phyloP scores from a whole-genome alignment of 2,329 filamentous ascomycete species.

The Fusarium agapanthi region DNA sequence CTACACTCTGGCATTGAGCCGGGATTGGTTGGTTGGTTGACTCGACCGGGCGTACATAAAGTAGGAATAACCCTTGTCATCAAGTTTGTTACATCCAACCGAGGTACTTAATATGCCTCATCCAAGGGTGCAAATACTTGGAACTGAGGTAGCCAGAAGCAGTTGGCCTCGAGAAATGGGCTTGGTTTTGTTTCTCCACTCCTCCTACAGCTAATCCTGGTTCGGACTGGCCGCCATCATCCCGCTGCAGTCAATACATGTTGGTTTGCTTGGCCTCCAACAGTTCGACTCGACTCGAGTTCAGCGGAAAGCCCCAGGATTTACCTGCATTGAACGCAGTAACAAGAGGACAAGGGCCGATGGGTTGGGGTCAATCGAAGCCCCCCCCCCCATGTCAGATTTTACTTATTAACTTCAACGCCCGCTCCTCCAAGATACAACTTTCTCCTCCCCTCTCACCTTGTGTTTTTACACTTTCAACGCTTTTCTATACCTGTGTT shows the following conservation, averaged over 20 bases:
- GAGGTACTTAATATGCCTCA: constrained; percentile 28
- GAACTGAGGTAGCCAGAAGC: constrained; percentile 24
- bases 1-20: constrained; percentile 5
- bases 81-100: constrained; percentile 17
- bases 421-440: constrained; percentile 1
- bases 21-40: constrained; percentile 24
- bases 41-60: constrained; percentile 2
- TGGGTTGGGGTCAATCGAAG: constrained; percentile 11
- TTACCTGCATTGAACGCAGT: background rate
- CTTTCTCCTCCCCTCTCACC: background rate
- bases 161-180: constrained; percentile 19
- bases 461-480: background rate
- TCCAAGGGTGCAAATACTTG: constrained; percentile 20
- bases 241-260: constrained; percentile 10
- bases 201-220: constrained; percentile 28
- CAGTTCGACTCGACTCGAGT: background rate
- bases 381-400: constrained; percentile 7
- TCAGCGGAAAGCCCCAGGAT: background rate
- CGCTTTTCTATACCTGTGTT: constrained; percentile 2
- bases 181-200: constrained; percentile 29
- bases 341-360: constrained; percentile 5
- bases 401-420: constrained; percentile 36
- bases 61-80: constrained; percentile 7
- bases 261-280: background rate
- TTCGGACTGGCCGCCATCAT: constrained; percentile 30